Conservation (phyloP, 1,139 yeast species). For the Meyerozyma elateridarum region DNA sequence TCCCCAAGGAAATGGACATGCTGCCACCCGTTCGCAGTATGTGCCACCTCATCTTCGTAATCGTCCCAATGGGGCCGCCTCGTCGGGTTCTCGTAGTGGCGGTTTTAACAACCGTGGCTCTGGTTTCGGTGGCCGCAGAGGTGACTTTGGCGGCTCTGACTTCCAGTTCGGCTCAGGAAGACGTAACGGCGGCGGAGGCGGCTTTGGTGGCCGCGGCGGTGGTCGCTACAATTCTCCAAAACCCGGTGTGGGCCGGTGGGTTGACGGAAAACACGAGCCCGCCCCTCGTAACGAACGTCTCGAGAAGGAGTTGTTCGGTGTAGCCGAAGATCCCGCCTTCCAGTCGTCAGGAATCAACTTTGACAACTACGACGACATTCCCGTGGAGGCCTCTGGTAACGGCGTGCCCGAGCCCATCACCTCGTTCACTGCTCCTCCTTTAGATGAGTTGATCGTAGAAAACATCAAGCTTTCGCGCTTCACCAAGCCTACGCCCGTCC, state of each 20-base stretch:
- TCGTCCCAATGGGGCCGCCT: constrained; percentile 19
- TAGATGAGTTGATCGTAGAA: constrained; percentile 80
- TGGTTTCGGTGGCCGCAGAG: constrained; percentile 15
- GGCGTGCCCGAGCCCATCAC: constrained; percentile 92
- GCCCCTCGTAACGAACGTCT: constrained; percentile 66
- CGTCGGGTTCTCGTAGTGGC: constrained; percentile 8
- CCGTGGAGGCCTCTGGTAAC: constrained; percentile 96
- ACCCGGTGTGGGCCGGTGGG: constrained; percentile 68
- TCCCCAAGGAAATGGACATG: too few species aligned
- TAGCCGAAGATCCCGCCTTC: constrained; percentile 72
- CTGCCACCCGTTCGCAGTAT: constrained; percentile 38
- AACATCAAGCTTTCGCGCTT: constrained; percentile 87
- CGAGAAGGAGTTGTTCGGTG: constrained; percentile 84
- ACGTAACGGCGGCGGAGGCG: constrained; percentile 25
- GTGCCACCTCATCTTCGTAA: constrained; percentile 70
- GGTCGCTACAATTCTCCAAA: constrained; percentile 23
- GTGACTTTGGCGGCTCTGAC: constrained; percentile 20
- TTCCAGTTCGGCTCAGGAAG: constrained; percentile 22
- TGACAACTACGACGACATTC: constrained; percentile 97
- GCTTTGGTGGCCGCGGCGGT: constrained; percentile 18
- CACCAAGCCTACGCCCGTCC: constrained; percentile 97
- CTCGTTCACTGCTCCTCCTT: constrained; percentile 86
- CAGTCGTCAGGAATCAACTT: constrained; percentile 97
- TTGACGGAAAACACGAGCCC: constrained; percentile 85
- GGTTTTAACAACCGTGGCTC: constrained; percentile 17